Base-by-base conservation (phyloP, 163 green algal species). In the Trebouxia gelatinosa region DNA sequence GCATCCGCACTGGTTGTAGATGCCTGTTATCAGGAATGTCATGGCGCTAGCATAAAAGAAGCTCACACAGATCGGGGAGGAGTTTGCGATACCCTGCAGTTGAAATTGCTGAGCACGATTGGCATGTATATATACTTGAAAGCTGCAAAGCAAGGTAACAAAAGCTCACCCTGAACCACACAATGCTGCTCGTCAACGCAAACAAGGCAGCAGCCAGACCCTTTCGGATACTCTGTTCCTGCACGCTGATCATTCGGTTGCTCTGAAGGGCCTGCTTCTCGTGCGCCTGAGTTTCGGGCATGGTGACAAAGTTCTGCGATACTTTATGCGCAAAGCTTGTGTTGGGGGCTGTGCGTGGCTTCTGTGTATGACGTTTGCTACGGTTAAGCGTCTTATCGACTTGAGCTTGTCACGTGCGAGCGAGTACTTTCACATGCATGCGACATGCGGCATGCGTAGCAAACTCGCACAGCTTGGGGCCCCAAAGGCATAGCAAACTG, bases 1-100 rank as follows among this genome's bases (percentile, higher is more conserved):
- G 19, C 62, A 70, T 28, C 62, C 62, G 34, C 62, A 70, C 17
- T 70, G 62, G 32, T 70, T 70, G 16, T n/a, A 31, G 0, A 70
- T 5, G 3, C 62, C 62, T 9, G 34, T 70, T 17, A 70, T 50
- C 6, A 48, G 11, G 16, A 70, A 46, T 19, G 34, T 70, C 19
- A 48, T 70, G 6, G 34, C 62, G 5, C 19, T 28, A 6, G 62
- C 62, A 26, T 70, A 70, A 2, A 70, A 29, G 31, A 70, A 70
- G 2, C 34, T 48, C 31, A 70, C 19, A 13, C 34, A 32, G 5
- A 28, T 26, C 35, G 34, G 34, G 28, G 62, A 70, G 17, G 31
- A 29, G 13, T 9, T 19, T 39, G 62, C 62, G 5, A 39, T 39
- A 6, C 62, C 62, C 62, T 70, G 2, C 16, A 31, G n/a, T n/a